Base-by-base conservation (phyloP, 176 grass and related monocot species). In the Melocanna baccifera region DNA sequence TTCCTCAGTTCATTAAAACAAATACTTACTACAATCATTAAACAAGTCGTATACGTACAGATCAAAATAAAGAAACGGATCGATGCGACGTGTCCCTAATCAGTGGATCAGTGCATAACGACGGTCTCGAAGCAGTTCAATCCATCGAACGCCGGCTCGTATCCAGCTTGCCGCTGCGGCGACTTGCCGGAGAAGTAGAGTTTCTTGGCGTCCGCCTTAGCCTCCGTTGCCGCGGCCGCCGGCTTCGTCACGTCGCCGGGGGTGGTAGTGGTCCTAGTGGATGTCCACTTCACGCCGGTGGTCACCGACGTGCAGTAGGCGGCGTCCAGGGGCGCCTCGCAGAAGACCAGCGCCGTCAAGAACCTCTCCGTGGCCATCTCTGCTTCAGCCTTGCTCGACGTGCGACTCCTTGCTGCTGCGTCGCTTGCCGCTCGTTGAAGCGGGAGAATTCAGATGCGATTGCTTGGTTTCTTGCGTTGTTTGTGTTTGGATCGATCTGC, bases 61-160 rank as follows among this genome's bases (percentile, higher is more conserved):
- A 43, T n/a, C 19, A 23, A 23, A 69, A 12, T 4, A 69, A 69
- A 42, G 10, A 2, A 41, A 69, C 3, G 2, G 0, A n/a, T 45
- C 10, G 43, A 12, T 12, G 43, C 5, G 12, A 42, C 4, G 25
- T 1, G 20, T 6, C 40, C 23, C 69, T 9, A 36, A 36, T 71
- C 28, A 1, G 9, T 12, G 13, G 28, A 12, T 64, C 62, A 75
- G 34, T 3, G 58, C 55, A 51, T 19, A 25, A 43, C 9, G n/a
- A 57, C 16, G 62, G 67, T 73, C 84, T 73, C 84, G 56, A 86
- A 80, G 84, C 76, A 40, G 70, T 62, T 40, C 11, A 86, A 18
- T 40, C 71, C 71, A 28, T 50, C 50, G 41, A 69, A 51, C 51
- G 63, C 64, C 1, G 80, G 77, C 6, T 16, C 56, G 41, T 34